Evolutionary conservation across 2,329 filamentous ascomycete species (phyloP).

Genomic region (Neoscytalidium dimidiatum): DNA sequence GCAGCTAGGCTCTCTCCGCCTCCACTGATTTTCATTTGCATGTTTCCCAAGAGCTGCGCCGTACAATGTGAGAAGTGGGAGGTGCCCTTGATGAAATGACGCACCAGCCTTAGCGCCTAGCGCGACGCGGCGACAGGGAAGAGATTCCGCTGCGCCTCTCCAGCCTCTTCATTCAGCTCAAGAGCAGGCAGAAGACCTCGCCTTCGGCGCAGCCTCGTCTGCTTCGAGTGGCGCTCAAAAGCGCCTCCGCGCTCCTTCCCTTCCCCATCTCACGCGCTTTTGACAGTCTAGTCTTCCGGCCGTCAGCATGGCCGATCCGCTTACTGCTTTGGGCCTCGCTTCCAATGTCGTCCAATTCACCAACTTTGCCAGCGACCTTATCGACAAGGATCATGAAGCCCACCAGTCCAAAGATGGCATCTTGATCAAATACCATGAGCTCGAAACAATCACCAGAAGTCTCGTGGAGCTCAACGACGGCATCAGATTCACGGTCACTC

Average conservation of each 20-base stretch:
- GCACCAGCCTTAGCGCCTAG: slow-evolving; percentile 6
- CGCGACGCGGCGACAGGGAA: neutral
- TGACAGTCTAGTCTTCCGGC: neutral
- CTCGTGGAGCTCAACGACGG: slow-evolving; percentile 7
- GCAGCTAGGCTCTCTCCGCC: neutral
- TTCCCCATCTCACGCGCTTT: neutral
- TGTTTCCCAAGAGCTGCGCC: neutral
- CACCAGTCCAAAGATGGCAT: neutral
- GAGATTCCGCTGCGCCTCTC: slow-evolving; percentile 1
- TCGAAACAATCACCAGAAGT: slow-evolving; percentile 4
- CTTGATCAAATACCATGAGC: neutral
- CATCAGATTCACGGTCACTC: slow-evolving; percentile 4
- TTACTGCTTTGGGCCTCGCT: slow-evolving; percentile 8
- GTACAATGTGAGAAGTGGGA: neutral
- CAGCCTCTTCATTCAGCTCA: slow-evolving; percentile 12
- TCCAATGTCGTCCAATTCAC: slow-evolving; percentile 12
- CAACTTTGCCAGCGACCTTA: neutral
- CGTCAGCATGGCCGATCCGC: slow-evolving; percentile 14
- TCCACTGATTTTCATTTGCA: neutral
- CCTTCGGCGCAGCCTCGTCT: neutral
- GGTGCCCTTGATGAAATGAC: neutral
- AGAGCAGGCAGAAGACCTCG: neutral
- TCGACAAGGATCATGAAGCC: neutral
- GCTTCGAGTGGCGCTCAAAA: slow-evolving; percentile 3
- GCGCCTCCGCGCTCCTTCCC: neutral